Evolutionary conservation across 2,329 filamentous ascomycete species (phyloP).

Genomic region (Epichloe baconii): DNA sequence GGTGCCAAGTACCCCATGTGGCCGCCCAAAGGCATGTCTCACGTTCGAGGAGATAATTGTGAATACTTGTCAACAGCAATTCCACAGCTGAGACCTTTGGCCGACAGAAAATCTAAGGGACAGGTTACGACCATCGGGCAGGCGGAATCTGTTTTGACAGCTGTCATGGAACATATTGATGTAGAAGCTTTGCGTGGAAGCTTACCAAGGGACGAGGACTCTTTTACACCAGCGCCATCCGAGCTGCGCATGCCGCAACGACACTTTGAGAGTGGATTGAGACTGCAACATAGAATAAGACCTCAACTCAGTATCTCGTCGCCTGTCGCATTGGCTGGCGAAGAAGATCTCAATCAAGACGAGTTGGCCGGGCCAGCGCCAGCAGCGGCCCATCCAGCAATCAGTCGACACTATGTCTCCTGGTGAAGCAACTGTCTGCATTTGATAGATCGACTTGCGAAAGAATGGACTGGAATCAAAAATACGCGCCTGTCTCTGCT

Average conservation of each 20-base stretch:
- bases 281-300: conserved; percentile 36
- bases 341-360: conserved; percentile 20
- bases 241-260: conserved; percentile 41
- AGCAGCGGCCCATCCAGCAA: conserved; percentile 37
- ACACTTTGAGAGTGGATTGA: conserved; percentile 44
- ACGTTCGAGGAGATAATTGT: conserved; percentile 40
- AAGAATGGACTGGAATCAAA: conserved; percentile 60
- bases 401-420: conserved; percentile 45
- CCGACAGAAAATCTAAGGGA: conserved; percentile 36
- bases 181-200: conserved; percentile 15
- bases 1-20: conserved; percentile 57
- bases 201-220: conserved; percentile 20
- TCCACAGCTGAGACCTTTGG: neutral
- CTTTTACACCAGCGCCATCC: conserved; percentile 30
- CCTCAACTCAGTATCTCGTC: conserved; percentile 28
- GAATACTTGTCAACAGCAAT: neutral
- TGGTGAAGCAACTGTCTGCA: conserved; percentile 54
- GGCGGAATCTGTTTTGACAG: conserved; percentile 30
- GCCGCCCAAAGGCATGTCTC: conserved; percentile 52
- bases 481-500: conserved; percentile 64
- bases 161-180: conserved; percentile 14
- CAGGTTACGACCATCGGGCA: conserved; percentile 26
- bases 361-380: conserved; percentile 16
- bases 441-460: conserved; percentile 75
- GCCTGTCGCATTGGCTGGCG: conserved; percentile 1